Conservation (phyloP, 331 rosid genomes). For the Rosa hybrid region DNA sequence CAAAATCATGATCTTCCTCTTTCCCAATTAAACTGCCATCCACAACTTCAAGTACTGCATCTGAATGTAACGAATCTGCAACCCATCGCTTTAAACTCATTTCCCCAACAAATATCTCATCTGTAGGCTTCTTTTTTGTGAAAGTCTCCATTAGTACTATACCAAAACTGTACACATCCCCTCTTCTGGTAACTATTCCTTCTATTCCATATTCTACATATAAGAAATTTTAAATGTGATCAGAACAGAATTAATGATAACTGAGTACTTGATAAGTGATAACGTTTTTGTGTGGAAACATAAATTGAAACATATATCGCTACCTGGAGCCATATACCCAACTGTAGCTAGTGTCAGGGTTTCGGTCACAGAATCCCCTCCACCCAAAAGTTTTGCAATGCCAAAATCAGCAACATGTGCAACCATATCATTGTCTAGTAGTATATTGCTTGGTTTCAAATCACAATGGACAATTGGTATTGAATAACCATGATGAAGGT, state of each 20-base stretch:
- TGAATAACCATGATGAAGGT: too few species aligned
- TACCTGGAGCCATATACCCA: slow-evolving; percentile 51
- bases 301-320: too few species aligned
- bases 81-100: too few species aligned
- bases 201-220: slow-evolving; percentile 19
- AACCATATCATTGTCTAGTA: slow-evolving; percentile 28
- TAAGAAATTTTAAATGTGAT: too few species aligned
- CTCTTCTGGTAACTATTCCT: slow-evolving; percentile 39
- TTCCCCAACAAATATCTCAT: too few species aligned
- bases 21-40: slow-evolving; percentile 10
- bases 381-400: slow-evolving; percentile 37
- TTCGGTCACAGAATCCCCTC: slow-evolving; percentile 24
- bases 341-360: slow-evolving; percentile 34
- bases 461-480: too few species aligned
- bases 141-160: too few species aligned
- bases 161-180: background rate
- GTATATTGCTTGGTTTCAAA: too few species aligned
- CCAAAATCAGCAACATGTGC: slow-evolving; percentile 55
- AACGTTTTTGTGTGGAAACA: slow-evolving; percentile 27
- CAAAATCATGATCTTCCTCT: background rate
- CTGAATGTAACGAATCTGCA: background rate
- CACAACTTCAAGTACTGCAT: slow-evolving; percentile 26
- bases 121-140: too few species aligned
- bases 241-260: background rate
- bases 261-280: background rate